These are phyloP conservation scores for Desmodesmus armatus DNA, from an alignment of 139 green algal species.

Conservation along the genomic window DNA sequence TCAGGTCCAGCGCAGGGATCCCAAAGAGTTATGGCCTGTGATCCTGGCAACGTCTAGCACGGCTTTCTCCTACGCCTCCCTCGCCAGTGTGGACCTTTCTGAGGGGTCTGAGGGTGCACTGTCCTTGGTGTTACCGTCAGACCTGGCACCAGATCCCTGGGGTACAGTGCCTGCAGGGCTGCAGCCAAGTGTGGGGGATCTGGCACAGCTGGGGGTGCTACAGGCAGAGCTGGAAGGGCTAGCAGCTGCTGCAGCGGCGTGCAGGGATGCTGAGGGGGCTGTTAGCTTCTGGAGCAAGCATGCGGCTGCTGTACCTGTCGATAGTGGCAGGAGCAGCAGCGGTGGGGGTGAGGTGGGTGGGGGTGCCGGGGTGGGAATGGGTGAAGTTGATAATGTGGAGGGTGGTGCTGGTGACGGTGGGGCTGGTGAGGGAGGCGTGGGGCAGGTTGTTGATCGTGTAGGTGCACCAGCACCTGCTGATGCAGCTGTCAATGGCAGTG, in stretches of 20 bases:
- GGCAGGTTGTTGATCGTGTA: neutral
- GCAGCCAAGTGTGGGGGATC: neutral
- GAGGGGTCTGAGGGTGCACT: neutral
- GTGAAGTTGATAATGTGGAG: too few relatives aligned
- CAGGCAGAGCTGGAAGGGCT: neutral
- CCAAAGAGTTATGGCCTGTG: neutral
- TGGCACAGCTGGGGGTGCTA: neutral
- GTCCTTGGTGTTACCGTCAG: neutral
- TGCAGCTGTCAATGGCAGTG: neutral
- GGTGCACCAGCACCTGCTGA: neutral
- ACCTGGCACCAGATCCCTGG: neutral
- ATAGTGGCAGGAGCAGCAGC: neutral
- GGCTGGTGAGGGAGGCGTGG: neutral
- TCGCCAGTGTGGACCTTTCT: neutral
- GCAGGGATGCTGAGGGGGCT: neutral
- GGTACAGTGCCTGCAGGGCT: neutral
- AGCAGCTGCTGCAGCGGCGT: neutral
- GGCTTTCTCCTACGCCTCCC: neutral
- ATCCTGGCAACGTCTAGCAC: conserved; percentile 6
- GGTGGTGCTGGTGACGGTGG: too few relatives aligned
- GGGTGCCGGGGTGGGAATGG: too few relatives aligned
- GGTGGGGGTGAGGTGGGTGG: neutral
- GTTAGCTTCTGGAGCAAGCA: neutral
- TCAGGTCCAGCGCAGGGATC: neutral
- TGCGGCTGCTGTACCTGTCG: too few relatives aligned